Percentiles rank a stretch among this genome's conserved stretches.
These are phyloP conservation scores for Boletus sp. DNA, from an alignment of 768 basidiomycete genomes.

Conservation along the genomic window DNA sequence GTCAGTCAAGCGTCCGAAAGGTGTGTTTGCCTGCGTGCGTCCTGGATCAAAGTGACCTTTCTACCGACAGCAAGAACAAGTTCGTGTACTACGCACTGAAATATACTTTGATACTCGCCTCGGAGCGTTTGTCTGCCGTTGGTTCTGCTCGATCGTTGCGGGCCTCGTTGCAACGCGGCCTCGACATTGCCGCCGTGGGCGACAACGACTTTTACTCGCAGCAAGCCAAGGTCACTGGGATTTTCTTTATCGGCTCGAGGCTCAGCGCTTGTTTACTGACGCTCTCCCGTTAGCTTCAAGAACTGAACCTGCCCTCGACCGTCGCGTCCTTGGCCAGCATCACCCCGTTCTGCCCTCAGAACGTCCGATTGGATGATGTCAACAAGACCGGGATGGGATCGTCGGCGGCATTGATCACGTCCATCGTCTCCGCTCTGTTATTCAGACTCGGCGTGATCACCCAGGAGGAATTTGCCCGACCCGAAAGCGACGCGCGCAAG, in stretches of 20 bases:
- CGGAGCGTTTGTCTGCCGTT: slow-evolving; percentile 39
- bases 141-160: slow-evolving; percentile 44
- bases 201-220: slow-evolving; percentile 99
- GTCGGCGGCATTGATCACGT: slow-evolving; percentile 95
- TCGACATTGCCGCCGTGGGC: slow-evolving; percentile 82
- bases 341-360: slow-evolving; percentile 72
- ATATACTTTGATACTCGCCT: slow-evolving; percentile 65
- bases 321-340: slow-evolving; percentile 64
- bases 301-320: slow-evolving; percentile 58
- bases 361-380: slow-evolving; percentile 70
- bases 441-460: slow-evolving; percentile 69
- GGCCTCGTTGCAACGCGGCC: slow-evolving; percentile 46
- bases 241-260: not conserved
- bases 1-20: slow-evolving; percentile 25
- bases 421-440: slow-evolving; percentile 83
- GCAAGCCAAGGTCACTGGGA: slow-evolving; percentile 61
- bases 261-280: slow-evolving; percentile 2
- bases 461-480: slow-evolving; percentile 43
- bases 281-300: slow-evolving; percentile 51
- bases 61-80: slow-evolving; percentile 65
- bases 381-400: slow-evolving; percentile 99
- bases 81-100: slow-evolving; percentile 91
- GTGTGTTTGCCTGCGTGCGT: slow-evolving; percentile 7
- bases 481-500: slow-evolving; percentile 45
- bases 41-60: slow-evolving; percentile 3